Evolutionary conservation across 768 basidiomycete genomes (phyloP).

Genomic region (Phlebiopsis gigantea): DNA sequence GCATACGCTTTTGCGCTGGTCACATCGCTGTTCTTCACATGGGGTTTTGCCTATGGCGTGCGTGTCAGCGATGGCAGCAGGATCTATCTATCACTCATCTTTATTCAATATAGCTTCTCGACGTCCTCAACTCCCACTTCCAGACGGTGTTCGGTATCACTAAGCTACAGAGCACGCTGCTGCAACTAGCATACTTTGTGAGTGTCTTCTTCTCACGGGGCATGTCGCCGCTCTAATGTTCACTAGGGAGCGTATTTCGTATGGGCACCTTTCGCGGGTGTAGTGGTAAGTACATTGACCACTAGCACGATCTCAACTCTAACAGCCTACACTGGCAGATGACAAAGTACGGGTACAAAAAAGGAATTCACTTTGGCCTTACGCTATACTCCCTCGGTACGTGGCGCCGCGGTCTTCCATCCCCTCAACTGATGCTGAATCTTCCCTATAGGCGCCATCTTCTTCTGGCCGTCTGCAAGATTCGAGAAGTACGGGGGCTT

Average conservation of each 20-base stretch:
- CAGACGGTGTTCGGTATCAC: constrained; percentile 62
- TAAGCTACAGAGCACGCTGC: constrained; percentile 66
- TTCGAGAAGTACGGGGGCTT: constrained; percentile 67
- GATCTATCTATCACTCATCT: constrained; percentile 20
- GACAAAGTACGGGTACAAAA: constrained; percentile 64
- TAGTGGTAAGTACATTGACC: constrained; percentile 39
- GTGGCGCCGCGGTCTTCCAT: constrained; percentile 1
- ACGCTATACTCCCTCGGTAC: constrained; percentile 51
- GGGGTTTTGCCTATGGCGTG: constrained; percentile 68
- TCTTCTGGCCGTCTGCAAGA: constrained; percentile 76
- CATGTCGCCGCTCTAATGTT: not conserved
- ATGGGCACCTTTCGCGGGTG: constrained; percentile 51
- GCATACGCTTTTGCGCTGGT: constrained; percentile 61
- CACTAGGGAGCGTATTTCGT: constrained; percentile 57
- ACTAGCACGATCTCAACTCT: not conserved
- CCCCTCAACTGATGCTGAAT: constrained; percentile 5
- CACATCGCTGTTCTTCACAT: constrained; percentile 74
- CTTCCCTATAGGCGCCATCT: constrained; percentile 49
- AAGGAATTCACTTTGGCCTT: constrained; percentile 60
- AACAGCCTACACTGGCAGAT: constrained; percentile 37
- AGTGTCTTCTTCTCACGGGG: constrained; percentile 15
- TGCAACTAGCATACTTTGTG: constrained; percentile 71
- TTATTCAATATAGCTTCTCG: constrained; percentile 44
- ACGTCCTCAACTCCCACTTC: constrained; percentile 70
- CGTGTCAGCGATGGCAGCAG: constrained; percentile 14